These are phyloP conservation scores for Phytophthora sp. DNA, from an alignment of 352 stramenopile genomes.

Conservation along the genomic window DNA sequence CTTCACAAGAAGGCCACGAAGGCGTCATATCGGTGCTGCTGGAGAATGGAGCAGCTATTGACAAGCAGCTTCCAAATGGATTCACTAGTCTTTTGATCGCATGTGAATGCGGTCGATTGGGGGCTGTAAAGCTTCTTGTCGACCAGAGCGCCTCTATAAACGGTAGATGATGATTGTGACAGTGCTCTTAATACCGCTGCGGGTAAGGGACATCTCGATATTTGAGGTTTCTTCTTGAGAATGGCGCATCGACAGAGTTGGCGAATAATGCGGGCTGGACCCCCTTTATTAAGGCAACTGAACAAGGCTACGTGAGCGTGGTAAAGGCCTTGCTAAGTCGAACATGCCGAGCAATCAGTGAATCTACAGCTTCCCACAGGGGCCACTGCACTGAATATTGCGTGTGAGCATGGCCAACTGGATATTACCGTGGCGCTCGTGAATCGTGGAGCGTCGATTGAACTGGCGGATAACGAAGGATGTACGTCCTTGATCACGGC, in stretches of 20 bases:
- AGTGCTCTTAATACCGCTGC: conserved; percentile 1
- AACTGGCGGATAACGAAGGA: conserved; percentile 19
- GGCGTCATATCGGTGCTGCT: not conserved
- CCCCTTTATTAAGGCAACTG: conserved; percentile 5
- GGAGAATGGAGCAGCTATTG: not conserved
- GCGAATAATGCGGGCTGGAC: conserved; percentile 9
- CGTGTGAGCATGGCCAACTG: conserved; percentile 20
- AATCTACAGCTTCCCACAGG: conserved; percentile 17
- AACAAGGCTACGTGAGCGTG: not conserved
- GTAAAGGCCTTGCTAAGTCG: conserved; percentile 11
- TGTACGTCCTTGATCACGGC: conserved; percentile 23
- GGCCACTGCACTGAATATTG: conserved; percentile 20
- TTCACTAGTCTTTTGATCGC: not conserved
- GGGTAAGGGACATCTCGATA: not conserved
- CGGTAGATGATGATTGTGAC: not conserved
- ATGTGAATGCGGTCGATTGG: not conserved
- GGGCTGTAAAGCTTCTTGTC: not conserved
- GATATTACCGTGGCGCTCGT: conserved; percentile 7
- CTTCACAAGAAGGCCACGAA: not conserved
- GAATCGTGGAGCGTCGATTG: conserved; percentile 12
- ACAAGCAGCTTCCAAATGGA: conserved; percentile 3
- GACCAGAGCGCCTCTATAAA: not conserved
- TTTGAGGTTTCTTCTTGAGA: conserved; percentile 3
- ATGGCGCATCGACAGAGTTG: not conserved
- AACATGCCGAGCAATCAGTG: not conserved